Base-by-base conservation (phyloP, 257 asterid genomes). In the Nicotiana noctiflora region DNA sequence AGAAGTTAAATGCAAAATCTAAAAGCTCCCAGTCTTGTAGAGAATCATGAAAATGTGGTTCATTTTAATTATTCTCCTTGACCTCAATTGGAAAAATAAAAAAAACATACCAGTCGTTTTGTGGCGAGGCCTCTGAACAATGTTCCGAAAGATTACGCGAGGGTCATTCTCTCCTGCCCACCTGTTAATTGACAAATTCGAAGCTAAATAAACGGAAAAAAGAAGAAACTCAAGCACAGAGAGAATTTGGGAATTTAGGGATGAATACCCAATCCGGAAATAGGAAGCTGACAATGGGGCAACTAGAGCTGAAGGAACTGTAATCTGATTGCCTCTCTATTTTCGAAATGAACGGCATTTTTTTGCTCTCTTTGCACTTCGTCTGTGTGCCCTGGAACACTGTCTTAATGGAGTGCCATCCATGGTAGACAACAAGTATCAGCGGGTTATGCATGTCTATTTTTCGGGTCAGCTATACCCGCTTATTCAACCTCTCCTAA, bases 121-220 rank as follows among this genome's bases (percentile, higher is more conserved):
- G 85, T 96, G 98, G 79, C 99, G 98, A 66, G 98, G 99, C 87
- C 98, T 88, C 92, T 92, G 99, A 83, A 96, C 95, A 86, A 96
- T 93, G 89, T 94, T 96, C 13, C 99, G 88, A 85, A 96, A 96
- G 81, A 93, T 81, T 85, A 96, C 97, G 76, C 98, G 94, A 80
- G 99, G 99, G 1, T 91, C 97, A 80, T 78, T 86, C 92, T 94
- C 99, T 62, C 98, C 99, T 25, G 98, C 98, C 98, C 98, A 96
- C 49, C 99, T 95, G 87, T 79, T 34, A 79, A 13, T 81, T 75
- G 75, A 57, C 78, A 62, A 21, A 65, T 6, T 32, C 46, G 53
- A 29, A 29, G 9, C 44, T 15, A 40, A 85, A 18, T 11, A 34
- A 17, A 8, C 21, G 18, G 12, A 34, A 13, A 15, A 2, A 68